phyloP scores from a whole-genome alignment of 148 eudicot genomes.

The Nyssa sinensis region DNA sequence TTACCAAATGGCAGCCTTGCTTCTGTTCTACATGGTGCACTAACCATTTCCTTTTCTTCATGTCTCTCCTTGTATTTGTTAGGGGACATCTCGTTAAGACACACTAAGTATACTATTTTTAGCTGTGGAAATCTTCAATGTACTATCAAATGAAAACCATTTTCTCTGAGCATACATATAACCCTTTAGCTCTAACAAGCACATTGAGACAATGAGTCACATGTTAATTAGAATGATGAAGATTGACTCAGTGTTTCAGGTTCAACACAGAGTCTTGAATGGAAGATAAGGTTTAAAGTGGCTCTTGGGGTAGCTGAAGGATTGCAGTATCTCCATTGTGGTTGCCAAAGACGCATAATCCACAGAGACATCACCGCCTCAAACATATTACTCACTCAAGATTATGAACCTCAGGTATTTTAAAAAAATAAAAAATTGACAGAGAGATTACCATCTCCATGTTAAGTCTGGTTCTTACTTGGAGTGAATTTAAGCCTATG shows the following conservation, averaged over 20 bases:
- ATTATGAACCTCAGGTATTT: constrained; percentile 73
- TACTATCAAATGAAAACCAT: no score
- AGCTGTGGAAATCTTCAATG: no score
- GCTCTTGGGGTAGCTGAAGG: constrained; percentile 89
- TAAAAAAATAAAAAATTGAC: no score
- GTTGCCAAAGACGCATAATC: constrained; percentile 85
- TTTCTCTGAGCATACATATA: no score
- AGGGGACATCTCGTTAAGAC: no score
- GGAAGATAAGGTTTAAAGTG: constrained; percentile 69
- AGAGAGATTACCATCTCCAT: no score
- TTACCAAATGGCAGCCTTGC: constrained; percentile 75
- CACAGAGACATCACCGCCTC: constrained; percentile 97
- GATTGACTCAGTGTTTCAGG: constrained; percentile 42
- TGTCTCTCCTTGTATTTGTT: no score
- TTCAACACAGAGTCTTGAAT: constrained; percentile 40
- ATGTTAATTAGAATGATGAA: constrained; percentile 8
- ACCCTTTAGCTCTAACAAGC: background rate
- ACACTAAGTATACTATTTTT: no score
- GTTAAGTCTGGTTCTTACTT: no score
- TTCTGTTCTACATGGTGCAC: constrained; percentile 64
- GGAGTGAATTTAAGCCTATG: background rate
- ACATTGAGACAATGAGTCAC: background rate
- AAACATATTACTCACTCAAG: constrained; percentile 71
- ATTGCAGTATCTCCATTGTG: constrained; percentile 74
- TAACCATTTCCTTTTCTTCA: background rate